Evolutionary conservation across 2,329 filamentous ascomycete species (phyloP).

Genomic region (Huntiella decipiens): DNA sequence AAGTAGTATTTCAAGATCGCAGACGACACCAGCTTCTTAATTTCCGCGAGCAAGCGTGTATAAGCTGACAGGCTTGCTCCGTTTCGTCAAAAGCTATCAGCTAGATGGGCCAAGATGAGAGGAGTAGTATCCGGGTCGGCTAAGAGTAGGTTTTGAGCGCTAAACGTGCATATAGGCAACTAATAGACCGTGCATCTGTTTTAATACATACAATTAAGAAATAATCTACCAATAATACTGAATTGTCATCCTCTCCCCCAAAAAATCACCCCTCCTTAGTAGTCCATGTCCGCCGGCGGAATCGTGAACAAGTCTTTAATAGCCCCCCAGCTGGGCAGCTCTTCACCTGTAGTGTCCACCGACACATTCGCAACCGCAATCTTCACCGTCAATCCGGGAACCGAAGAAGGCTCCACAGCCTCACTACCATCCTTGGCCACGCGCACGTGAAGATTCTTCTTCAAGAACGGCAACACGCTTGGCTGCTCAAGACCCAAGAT

Average conservation of each 20-base stretch:
- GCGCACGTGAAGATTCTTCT: conserved; percentile 19
- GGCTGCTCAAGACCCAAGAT: conserved; percentile 21
- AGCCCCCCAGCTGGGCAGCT: conserved; percentile 22
- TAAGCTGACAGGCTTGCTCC: too few relatives aligned
- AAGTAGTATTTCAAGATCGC: too few relatives aligned
- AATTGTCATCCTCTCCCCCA: not conserved
- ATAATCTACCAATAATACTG: too few relatives aligned
- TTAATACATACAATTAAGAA: too few relatives aligned
- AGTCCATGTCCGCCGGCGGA: conserved; percentile 1
- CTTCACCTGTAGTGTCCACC: conserved; percentile 17
- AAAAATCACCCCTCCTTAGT: not conserved
- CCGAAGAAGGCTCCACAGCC: conserved; percentile 14
- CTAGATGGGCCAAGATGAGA: too few relatives aligned
- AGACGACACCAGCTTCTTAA: too few relatives aligned
- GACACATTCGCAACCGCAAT: conserved; percentile 22
- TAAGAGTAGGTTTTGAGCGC: too few relatives aligned
- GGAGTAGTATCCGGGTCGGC: too few relatives aligned
- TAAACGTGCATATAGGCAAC: too few relatives aligned
- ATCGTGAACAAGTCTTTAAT: conserved; percentile 13
- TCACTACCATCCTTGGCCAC: conserved; percentile 17
- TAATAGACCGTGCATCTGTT: too few relatives aligned
- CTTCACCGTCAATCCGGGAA: conserved; percentile 19
- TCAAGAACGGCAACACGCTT: conserved; percentile 24
- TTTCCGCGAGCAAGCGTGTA: too few relatives aligned
- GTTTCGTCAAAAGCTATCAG: too few relatives aligned